These are phyloP conservation scores for Rosa hybrid DNA, from an alignment of 331 rosid species.

Conservation along the genomic window DNA sequence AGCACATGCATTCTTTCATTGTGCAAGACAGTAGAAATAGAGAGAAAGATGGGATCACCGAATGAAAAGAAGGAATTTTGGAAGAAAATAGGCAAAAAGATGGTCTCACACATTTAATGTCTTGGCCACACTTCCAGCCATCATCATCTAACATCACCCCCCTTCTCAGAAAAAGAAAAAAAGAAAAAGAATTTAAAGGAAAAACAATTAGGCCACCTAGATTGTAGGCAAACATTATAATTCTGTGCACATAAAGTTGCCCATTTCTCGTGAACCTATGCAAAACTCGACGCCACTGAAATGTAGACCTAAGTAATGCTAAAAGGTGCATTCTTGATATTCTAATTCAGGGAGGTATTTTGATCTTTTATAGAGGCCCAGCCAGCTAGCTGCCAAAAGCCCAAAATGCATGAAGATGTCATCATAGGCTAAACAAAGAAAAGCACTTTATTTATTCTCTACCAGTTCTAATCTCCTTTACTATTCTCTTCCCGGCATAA, in stretches of 20 bases:
- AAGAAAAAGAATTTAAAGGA: conserved; percentile 12
- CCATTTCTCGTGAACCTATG: not conserved
- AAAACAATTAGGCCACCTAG: not conserved
- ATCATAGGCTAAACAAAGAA: not conserved
- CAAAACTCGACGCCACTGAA: not conserved
- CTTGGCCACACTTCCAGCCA: conserved; percentile 25
- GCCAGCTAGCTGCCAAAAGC: not conserved
- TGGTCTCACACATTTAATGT: conserved; percentile 18
- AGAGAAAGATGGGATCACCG: conserved; percentile 33
- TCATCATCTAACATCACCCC: conserved; percentile 27
- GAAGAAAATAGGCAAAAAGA: conserved; percentile 6
- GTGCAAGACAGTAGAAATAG: conserved; percentile 35
- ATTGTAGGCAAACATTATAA: not conserved
- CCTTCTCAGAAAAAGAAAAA: conserved; percentile 13
- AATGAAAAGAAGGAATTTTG: conserved; percentile 10
- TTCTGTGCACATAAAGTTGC: conserved; percentile 2
- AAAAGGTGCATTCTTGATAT: not conserved
- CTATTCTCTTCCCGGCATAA: not conserved
- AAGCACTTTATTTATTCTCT: not conserved
- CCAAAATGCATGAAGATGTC: not conserved
- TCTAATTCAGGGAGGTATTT: not conserved
- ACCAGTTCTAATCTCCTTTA: not conserved
- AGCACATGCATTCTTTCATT: conserved; percentile 53
- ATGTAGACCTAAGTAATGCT: not conserved
- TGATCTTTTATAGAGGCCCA: not conserved